Base-by-base conservation (phyloP, 2,329 filamentous ascomycete species). In the Sarocladium strictum region DNA sequence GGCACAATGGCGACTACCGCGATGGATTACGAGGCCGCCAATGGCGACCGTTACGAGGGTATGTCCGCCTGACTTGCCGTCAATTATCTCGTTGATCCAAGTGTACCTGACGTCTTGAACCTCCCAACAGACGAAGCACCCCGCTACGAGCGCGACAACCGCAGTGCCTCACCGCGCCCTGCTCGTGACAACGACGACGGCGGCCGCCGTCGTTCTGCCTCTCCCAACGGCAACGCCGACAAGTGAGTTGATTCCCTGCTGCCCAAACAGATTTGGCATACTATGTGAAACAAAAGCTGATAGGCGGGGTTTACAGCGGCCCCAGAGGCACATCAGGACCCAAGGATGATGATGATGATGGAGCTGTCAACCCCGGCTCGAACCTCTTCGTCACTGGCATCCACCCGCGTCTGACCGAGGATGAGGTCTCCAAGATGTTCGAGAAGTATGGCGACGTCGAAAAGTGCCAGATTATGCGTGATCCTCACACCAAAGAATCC, bases 381-480 rank as follows among this genome's bases (percentile, higher is more conserved):
- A 99, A 99, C 77, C 87, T 99, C 57, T 99, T 99, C 72, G 94
- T 99, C 62, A 99, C 94, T 60, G 94, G 94, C 64, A 99, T 99
- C 62, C 91, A 97, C 71, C 94, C 94, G 56, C 89, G 89, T 65
- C 83, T 99, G 61, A 86, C 83, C 49, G 94, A 99, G 72, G 82
- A 86, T 15, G 94, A 97, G 69, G 90, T 99, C 58, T 88, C 89
- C 54, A 91, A 91, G 70, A 86, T 99, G 61, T 99, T 99, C 68
- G 91, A 97, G 76, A 99, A 97, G 76, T 97, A 97, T 67, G 94
- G 94, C 63, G 91, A 96, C 69, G 94, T 99, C 53, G 93, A 97
- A 76, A 97, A 95, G 76, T 97, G 93, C 78, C 95, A 97, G 72
- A 99, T 99, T 76, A 99, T 99, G 94, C 85, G 93, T 67, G 94